Base-by-base conservation (phyloP, 768 basidiomycete species). In the Xerocomellus chrysenteron region DNA sequence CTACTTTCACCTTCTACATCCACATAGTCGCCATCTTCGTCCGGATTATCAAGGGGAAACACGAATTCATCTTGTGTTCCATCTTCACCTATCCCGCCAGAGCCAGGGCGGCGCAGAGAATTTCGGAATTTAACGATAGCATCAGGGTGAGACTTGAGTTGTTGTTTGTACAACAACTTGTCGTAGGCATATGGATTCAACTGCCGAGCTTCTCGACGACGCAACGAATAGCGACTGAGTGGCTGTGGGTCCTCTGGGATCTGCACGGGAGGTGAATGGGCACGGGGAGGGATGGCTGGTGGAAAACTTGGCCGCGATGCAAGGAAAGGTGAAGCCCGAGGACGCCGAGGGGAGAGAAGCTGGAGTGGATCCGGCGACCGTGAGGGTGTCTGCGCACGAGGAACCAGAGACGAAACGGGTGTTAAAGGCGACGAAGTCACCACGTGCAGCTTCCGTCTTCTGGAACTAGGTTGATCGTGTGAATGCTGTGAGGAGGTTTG, bases 121-220 rank as follows among this genome's bases (percentile, higher is more conserved):
- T 76, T 77, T 46, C 65, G 70, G 26, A 77, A 54, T 53, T 80
- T 83, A 44, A 91, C 77, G 42, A 90, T 82, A 2, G 89, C 89
- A 21, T 90, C 90, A 3, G 87, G 88, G 57, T 78, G 80, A 1
- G 66, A 60, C 32, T 75, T 75, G 59, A 90, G 69, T 49, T 78
- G 76, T 14, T 69, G 68, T 53, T 81, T 78, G 66, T 90, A 90
- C 37, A 70, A 40, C 12, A 73, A 41, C 50, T 80, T 73, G 55
- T 90, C 88, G 35, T 78, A 77, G 12, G 75, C 76, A 61, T 85
- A 91, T 1, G 89, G 89, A 13, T 81, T 77, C 16, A 84, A 57
- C 64, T 91, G 89, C 19, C 78, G 74, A 37, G 77, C 68, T 33
- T 78, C 73, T 21, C 89, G 81, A 45, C 65, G 62, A 36, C 88